Evolutionary conservation across 177 flowering plant genomes (phyloP).

Genomic region (Telopea speciosissima): DNA sequence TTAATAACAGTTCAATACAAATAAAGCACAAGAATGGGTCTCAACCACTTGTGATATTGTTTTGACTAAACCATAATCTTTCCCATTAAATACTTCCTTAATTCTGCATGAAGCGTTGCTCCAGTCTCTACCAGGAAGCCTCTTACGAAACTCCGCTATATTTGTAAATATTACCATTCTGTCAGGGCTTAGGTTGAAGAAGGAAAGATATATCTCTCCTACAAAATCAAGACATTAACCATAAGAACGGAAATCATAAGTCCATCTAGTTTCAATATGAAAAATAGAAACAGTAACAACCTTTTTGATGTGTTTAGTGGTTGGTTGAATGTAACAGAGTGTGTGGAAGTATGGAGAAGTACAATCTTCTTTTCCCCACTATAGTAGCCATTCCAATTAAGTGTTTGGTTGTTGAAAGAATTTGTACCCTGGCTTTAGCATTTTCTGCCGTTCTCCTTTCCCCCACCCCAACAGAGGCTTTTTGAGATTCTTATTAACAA

Average conservation of each 20-base stretch:
- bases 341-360: too few relatives aligned
- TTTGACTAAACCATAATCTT: slow-evolving; percentile 26
- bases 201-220: slow-evolving; percentile 22
- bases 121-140: slow-evolving; percentile 32
- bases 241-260: neutral
- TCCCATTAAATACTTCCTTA: slow-evolving; percentile 65
- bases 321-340: neutral
- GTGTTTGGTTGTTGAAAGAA: too few relatives aligned
- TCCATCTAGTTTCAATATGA: neutral
- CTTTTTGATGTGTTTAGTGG: neutral
- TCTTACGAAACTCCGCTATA: slow-evolving; percentile 42
- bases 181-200: slow-evolving; percentile 54
- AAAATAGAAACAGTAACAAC: too few relatives aligned
- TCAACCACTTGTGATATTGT: slow-evolving; percentile 36
- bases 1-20: slow-evolving; percentile 6
- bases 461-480: too few relatives aligned
- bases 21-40: slow-evolving; percentile 56
- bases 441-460: too few relatives aligned
- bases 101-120: slow-evolving; percentile 29
- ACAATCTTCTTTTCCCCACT: too few relatives aligned
- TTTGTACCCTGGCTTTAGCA: too few relatives aligned
- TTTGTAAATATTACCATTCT: slow-evolving; percentile 39
- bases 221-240: slow-evolving; percentile 60
- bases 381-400: too few relatives aligned
- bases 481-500: too few relatives aligned